Conservation (phyloP, 257 asterid genomes). For the Thymus quinquecostatus region DNA sequence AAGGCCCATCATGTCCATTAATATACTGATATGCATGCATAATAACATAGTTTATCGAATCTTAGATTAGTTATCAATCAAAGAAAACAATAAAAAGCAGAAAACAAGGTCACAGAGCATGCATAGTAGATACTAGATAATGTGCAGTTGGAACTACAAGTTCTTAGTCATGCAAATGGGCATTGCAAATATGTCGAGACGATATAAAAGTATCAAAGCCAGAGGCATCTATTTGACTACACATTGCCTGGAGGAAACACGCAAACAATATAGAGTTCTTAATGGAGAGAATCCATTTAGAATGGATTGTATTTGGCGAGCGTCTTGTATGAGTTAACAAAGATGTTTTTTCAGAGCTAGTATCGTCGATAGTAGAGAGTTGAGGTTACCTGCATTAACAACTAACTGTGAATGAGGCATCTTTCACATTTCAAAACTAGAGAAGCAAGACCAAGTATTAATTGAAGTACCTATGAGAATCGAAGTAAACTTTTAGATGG, state of each 20-base stretch:
- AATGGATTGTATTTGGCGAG: not conserved
- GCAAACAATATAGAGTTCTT: not conserved
- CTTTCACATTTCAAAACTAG: constrained; percentile 1
- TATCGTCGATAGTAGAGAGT: not conserved
- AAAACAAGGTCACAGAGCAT: not conserved
- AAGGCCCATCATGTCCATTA: constrained; percentile 43
- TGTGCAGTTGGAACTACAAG: not conserved
- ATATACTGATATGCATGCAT: constrained; percentile 12
- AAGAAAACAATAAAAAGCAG: constrained; percentile 6
- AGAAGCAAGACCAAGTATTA: constrained; percentile 9
- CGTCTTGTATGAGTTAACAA: not conserved
- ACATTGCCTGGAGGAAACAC: not conserved
- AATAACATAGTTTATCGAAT: constrained; percentile 1
- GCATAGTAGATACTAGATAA: no score
- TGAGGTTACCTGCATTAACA: not conserved
- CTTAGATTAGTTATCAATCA: not conserved
- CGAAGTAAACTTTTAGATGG: constrained; percentile 1
- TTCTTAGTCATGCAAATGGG: not conserved
- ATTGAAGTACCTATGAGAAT: not conserved
- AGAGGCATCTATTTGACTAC: not conserved
- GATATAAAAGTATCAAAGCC: not conserved
- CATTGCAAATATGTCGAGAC: not conserved
- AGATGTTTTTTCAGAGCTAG: not conserved
- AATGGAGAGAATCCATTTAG: not conserved
- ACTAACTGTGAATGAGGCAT: not conserved